A percentile compares a stretch with the other conserved stretches of the same genome.
Evolutionary conservation across 345 rosid genomes (phyloP).

Genomic region (Trapa incisa): DNA sequence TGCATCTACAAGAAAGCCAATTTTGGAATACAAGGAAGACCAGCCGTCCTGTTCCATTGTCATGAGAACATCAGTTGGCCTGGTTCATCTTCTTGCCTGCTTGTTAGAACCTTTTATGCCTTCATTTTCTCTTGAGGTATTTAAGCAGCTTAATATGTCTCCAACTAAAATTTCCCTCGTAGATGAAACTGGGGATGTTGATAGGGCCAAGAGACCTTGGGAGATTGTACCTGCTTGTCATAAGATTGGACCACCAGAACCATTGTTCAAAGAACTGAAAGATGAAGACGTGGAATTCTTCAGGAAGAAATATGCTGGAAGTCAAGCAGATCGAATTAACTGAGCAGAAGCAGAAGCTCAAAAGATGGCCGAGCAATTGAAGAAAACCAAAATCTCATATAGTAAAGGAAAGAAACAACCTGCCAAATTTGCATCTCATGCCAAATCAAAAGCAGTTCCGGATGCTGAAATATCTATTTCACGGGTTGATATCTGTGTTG

Average conservation of each 20-base stretch:
- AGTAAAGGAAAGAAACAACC: conserved; percentile 43
- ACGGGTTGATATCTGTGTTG: conserved; percentile 80
- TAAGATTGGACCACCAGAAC: conserved; percentile 57
- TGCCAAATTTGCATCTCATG: conserved; percentile 29
- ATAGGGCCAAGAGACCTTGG: conserved; percentile 62
- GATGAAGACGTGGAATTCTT: conserved; percentile 49
- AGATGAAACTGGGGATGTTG: conserved; percentile 54
- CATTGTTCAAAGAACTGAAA: conserved; percentile 70
- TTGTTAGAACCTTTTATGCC: conserved; percentile 92
- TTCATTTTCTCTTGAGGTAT: conserved; percentile 78
- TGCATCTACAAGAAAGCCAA: conserved; percentile 69
- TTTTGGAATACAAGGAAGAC: conserved; percentile 88
- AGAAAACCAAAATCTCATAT: conserved; percentile 48
- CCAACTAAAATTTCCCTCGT: conserved; percentile 42
- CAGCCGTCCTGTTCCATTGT: conserved; percentile 60
- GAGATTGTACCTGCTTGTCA: conserved; percentile 64
- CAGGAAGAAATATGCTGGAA: conserved; percentile 67
- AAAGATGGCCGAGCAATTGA: conserved; percentile 40
- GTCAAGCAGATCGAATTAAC: conserved; percentile 64
- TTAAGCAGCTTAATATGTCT: conserved; percentile 74
- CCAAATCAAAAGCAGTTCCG: conserved; percentile 30
- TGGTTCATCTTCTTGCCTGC: conserved; percentile 74
- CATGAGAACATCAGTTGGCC: conserved; percentile 66
- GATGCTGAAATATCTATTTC: conserved; percentile 60
- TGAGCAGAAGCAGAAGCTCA: conserved; percentile 50